These are phyloP conservation scores for Gentiana dahurica DNA, from an alignment of 257 asterid genomes.

Conservation along the genomic window DNA sequence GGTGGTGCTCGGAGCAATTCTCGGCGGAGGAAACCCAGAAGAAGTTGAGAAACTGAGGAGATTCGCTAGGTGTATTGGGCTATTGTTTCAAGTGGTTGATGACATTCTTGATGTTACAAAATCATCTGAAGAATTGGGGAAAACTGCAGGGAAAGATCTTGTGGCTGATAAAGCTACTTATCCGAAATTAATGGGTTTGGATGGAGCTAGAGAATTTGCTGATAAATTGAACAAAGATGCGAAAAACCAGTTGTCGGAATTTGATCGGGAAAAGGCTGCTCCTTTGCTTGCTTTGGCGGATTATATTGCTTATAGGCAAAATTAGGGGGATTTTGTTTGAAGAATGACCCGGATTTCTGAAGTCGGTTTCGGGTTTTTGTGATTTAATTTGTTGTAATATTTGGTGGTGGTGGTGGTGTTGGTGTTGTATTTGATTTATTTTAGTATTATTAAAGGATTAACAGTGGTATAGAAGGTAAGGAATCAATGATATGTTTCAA, in stretches of 20 bases:
- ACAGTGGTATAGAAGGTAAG: too few species aligned
- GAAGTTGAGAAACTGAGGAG: conserved; percentile 47
- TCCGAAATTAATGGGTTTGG: conserved; percentile 69
- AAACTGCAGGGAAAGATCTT: conserved; percentile 74
- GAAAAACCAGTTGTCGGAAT: conserved; percentile 41
- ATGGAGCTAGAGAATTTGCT: conserved; percentile 60
- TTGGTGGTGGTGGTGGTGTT: too few species aligned
- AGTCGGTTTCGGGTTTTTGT: not conserved
- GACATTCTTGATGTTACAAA: conserved; percentile 71
- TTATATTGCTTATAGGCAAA: conserved; percentile 58
- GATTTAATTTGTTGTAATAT: not conserved
- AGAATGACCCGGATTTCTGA: too few species aligned
- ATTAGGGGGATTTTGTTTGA: conserved; percentile 13
- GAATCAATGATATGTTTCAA: too few species aligned
- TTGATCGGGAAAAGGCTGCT: conserved; percentile 42
- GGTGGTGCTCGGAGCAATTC: conserved; percentile 59
- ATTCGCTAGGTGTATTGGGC: conserved; percentile 54
- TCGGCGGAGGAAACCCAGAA: conserved; percentile 47
- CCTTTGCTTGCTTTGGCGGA: conserved; percentile 65
- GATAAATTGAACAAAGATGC: conserved; percentile 45
- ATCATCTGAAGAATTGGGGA: conserved; percentile 58
- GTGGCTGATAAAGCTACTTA: conserved; percentile 55
- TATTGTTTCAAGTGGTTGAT: conserved; percentile 71
- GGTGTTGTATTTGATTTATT: too few species aligned
- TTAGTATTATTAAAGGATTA: too few species aligned